Evolutionary conservation across 2,329 filamentous ascomycete species (phyloP).

Genomic region (Ophiosphaerella narmari): DNA sequence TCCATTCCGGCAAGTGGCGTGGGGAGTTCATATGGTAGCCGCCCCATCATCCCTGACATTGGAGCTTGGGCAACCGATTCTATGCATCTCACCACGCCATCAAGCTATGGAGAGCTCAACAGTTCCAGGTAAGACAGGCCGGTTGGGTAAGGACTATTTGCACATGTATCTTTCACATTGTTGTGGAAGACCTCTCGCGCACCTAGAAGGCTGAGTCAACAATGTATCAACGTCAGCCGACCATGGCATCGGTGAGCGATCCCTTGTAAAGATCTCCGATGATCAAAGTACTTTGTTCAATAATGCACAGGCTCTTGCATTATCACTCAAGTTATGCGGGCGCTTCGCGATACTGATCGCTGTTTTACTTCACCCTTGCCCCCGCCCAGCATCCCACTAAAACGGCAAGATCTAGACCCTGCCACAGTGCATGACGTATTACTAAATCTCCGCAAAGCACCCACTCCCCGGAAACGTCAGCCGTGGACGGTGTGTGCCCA

Average conservation of each 20-base stretch:
- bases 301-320: conserved; percentile 10
- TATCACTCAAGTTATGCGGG: conserved; percentile 14
- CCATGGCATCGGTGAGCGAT: not conserved
- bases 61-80: conserved; percentile 22
- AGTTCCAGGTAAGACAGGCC: conserved; percentile 15
- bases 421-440: conserved; percentile 19
- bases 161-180: conserved; percentile 1
- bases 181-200: conserved; percentile 1
- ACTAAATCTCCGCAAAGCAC: conserved; percentile 2
- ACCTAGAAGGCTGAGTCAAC: not conserved
- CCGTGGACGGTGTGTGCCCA: not conserved
- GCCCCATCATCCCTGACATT: conserved; percentile 22
- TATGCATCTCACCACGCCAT: conserved; percentile 19
- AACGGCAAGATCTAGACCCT: conserved; percentile 19
- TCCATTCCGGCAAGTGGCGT: conserved; percentile 13
- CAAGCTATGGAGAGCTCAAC: conserved; percentile 3
- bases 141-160: conserved; percentile 9
- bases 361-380: conserved; percentile 16
- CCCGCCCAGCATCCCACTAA: conserved; percentile 2
- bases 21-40: conserved; percentile 16
- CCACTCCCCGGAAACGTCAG: conserved; percentile 3
- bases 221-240: not conserved
- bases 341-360: conserved; percentile 28
- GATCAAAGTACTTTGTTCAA: conserved; percentile 4
- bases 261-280: not conserved